These are phyloP conservation scores for Lichtheimia ramosa DNA, from an alignment of 371 early-diverging fungal species.

Conservation along the genomic window DNA sequence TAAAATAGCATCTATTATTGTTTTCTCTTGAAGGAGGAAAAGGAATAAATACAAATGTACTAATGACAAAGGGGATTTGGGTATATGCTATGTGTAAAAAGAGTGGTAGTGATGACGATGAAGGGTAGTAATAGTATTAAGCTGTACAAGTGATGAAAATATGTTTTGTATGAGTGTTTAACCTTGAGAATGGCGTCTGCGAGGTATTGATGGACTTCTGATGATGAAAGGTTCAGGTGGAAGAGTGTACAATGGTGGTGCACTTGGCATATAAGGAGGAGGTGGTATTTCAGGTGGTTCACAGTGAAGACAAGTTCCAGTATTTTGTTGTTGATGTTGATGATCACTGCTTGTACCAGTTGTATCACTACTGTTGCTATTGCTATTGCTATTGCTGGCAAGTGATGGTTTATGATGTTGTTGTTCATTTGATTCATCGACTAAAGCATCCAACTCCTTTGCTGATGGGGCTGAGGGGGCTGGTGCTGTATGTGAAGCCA, in stretches of 20 bases:
- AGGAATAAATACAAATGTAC: not conserved
- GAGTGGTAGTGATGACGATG: not conserved
- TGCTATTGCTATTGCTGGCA: not conserved
- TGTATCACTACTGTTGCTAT: not conserved
- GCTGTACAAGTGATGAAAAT: not conserved
- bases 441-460: conserved; percentile 17
- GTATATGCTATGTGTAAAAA: not conserved
- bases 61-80: not conserved
- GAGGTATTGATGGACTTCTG: not conserved
- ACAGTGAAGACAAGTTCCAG: not conserved
- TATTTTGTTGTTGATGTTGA: conserved; percentile 6
- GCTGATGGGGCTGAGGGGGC: conserved; percentile 24
- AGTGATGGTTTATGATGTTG: too few species aligned
- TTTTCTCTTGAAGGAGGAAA: not conserved
- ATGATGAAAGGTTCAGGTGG: conserved; percentile 4
- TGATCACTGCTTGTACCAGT: not conserved
- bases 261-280: conserved; percentile 24
- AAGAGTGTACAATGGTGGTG: conserved; percentile 14
- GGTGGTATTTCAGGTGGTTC: conserved; percentile 19
- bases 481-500: conserved; percentile 11
- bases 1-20: not conserved
- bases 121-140: not conserved
- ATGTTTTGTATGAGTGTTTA: not conserved
- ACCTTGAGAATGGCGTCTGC: conserved; percentile 5
- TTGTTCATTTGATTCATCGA: not conserved